These are phyloP conservation scores for Didymella pomorum DNA, from an alignment of 2,329 filamentous ascomycete genomes.

Conservation along the genomic window DNA sequence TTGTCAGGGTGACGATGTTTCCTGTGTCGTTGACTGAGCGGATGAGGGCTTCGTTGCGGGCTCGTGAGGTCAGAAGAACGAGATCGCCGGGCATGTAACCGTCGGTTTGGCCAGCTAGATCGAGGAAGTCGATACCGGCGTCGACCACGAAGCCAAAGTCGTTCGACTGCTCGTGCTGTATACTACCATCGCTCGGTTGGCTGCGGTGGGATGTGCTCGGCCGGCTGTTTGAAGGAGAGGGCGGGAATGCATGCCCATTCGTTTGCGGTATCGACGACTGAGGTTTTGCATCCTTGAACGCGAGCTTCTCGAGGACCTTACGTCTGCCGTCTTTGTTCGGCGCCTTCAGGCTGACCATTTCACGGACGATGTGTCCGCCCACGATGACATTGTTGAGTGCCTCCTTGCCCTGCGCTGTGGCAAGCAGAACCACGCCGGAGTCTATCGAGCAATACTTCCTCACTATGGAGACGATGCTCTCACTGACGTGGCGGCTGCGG, in stretches of 20 bases:
- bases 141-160: slow-evolving; percentile 74
- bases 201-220: slow-evolving; percentile 54
- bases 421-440: slow-evolving; percentile 83
- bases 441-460: slow-evolving; percentile 82
- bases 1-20: slow-evolving; percentile 67
- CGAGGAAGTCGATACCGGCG: slow-evolving; percentile 83
- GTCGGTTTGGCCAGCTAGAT: slow-evolving; percentile 91
- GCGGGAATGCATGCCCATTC: slow-evolving; percentile 45
- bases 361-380: slow-evolving; percentile 88
- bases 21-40: slow-evolving; percentile 68
- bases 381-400: slow-evolving; percentile 89
- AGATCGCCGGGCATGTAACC: slow-evolving; percentile 98
- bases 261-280: slow-evolving; percentile 25
- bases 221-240: slow-evolving; percentile 60
- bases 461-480: slow-evolving; percentile 83
- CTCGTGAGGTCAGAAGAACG: slow-evolving; percentile 82
- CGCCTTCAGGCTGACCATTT: slow-evolving; percentile 88
- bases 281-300: slow-evolving; percentile 55
- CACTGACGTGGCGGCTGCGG: slow-evolving; percentile 89
- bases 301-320: slow-evolving; percentile 82
- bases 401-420: slow-evolving; percentile 92
- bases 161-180: slow-evolving; percentile 49
- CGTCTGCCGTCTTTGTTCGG: slow-evolving; percentile 91
- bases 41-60: slow-evolving; percentile 91
- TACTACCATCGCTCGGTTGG: slow-evolving; percentile 50